Conservation (phyloP, 371 early-diverging fungal genomes). For the Globomyces sp. region DNA sequence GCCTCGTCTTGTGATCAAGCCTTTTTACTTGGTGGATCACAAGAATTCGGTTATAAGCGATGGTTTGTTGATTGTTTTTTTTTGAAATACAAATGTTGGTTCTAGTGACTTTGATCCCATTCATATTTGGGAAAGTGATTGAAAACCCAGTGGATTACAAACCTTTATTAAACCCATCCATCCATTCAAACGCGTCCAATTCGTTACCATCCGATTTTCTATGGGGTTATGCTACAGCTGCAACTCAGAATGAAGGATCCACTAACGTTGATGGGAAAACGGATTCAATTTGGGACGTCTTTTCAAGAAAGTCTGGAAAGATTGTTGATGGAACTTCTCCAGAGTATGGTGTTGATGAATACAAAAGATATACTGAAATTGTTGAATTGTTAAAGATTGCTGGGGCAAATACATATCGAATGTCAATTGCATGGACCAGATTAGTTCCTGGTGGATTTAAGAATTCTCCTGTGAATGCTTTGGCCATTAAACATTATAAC, state of each 20-base stretch:
- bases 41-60: too few species aligned
- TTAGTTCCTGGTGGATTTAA: slow-evolving; percentile 30
- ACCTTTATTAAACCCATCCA: too few species aligned
- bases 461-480: slow-evolving; percentile 25
- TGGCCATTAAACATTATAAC: slow-evolving; percentile 32
- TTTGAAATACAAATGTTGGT: too few species aligned
- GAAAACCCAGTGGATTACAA: too few species aligned
- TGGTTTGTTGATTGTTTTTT: too few species aligned
- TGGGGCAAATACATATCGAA: slow-evolving; percentile 35
- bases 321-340: slow-evolving; percentile 23
- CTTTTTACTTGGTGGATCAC: too few species aligned
- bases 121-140: too few species aligned
- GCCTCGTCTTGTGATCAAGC: too few species aligned
- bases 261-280: slow-evolving; percentile 41
- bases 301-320: slow-evolving; percentile 26
- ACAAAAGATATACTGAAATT: slow-evolving; percentile 40
- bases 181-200: too few species aligned
- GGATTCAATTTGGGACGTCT: slow-evolving; percentile 36
- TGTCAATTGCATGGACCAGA: slow-evolving; percentile 39
- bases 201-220: slow-evolving; percentile 16
- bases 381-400: slow-evolving; percentile 30
- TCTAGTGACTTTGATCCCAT: too few species aligned
- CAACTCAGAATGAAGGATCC: slow-evolving; percentile 42
- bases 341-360: slow-evolving; percentile 34
- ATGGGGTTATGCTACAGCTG: slow-evolving; percentile 36